Base-by-base conservation (phyloP, 2,329 filamentous ascomycete species). In the Dendryphion nanum region DNA sequence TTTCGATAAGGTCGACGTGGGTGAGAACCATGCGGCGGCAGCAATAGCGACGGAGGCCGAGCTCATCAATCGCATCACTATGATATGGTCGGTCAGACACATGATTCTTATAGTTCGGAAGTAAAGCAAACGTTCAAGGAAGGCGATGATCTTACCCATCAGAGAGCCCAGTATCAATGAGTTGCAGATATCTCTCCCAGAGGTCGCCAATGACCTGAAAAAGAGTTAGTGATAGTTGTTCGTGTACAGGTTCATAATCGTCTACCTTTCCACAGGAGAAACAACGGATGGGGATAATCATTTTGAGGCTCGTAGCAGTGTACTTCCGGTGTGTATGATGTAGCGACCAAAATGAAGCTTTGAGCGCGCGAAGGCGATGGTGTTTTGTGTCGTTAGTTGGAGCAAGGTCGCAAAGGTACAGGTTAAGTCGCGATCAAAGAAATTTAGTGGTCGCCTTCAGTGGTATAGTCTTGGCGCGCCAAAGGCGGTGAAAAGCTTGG, bases 1-100 rank as follows among this genome's bases (percentile, higher is more conserved):
- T 98, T 77, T 98, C 93, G 57, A 98, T 96, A 46, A 98, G 77
- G 67, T 98, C 93, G 59, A 98, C 93, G 71, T 98, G 93, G 43
- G 93, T 98, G 86, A 98, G 96, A 69, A 98, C 83, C 93, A 98
- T 98, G 61, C 93, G 86, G 56, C 93, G 87, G 75, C 93, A 98
- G 79, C 93, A 98, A 76, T 98, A 98, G 55, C 93, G 82, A 71
- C 89, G 91, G 61, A 94, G 85, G 40, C 89, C 89, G 37, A 98
- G 82, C 64, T 89, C 80, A 69, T 97, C 90, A 85, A 98, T 95
- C 29, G 91, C 93, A 66, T 96, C 89, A 61, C 93, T 96, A 61
- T 30, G 34, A 13, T 40, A 18, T 18, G 30, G 28, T 17, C 15
- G 16, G 29, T 13, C 10, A 30, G 29, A 8, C 10, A 13, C 10